A percentile compares a stretch with the other conserved stretches of the same genome.
phyloP scores from a whole-genome alignment of 2,329 filamentous ascomycete species.

The Phyllosticta paracitricarpa region DNA sequence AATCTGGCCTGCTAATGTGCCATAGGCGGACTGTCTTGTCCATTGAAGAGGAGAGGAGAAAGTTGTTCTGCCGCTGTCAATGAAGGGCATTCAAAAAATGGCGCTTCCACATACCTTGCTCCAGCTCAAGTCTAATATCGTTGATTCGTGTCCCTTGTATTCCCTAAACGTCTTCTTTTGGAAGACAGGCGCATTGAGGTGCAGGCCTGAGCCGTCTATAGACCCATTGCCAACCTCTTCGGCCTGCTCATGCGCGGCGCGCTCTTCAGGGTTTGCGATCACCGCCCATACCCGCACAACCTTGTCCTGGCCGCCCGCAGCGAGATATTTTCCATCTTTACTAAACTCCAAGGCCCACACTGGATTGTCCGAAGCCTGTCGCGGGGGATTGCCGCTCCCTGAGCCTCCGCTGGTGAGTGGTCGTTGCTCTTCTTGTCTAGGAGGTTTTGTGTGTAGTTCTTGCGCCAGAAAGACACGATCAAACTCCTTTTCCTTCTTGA shows the following conservation, averaged over 20 bases:
- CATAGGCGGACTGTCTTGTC: conserved; percentile 93
- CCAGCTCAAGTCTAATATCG: conserved; percentile 89
- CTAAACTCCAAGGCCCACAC: conserved; percentile 94
- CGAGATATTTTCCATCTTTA: conserved; percentile 79
- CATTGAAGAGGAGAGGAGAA: conserved; percentile 91
- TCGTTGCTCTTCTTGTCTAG: conserved; percentile 19
- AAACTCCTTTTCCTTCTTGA: conserved; percentile 75
- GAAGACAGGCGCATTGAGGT: conserved; percentile 84
- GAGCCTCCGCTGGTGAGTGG: conserved; percentile 14
- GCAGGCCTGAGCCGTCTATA: conserved; percentile 44
- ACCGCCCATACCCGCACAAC: conserved; percentile 84
- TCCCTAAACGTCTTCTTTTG: conserved; percentile 66
- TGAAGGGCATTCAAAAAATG: not conserved
- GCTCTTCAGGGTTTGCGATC: conserved; percentile 70
- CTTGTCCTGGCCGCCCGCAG: conserved; percentile 82
- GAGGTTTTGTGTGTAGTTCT: conserved; percentile 57
- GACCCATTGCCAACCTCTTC: conserved; percentile 41
- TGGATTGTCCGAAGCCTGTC: conserved; percentile 43
- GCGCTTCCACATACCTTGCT: conserved; percentile 55
- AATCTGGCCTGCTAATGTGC: conserved; percentile 79
- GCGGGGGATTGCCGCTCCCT: not conserved
- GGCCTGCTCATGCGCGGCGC: conserved; percentile 61
- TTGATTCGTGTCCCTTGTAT: conserved; percentile 73
- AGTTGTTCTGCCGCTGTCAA: conserved; percentile 59
- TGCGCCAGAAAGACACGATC: conserved; percentile 85